A percentile compares a stretch with the other conserved stretches of the same genome.
phyloP scores from a whole-genome alignment of 2,329 filamentous ascomycete genomes.

The Neoarthrinium moseri region DNA sequence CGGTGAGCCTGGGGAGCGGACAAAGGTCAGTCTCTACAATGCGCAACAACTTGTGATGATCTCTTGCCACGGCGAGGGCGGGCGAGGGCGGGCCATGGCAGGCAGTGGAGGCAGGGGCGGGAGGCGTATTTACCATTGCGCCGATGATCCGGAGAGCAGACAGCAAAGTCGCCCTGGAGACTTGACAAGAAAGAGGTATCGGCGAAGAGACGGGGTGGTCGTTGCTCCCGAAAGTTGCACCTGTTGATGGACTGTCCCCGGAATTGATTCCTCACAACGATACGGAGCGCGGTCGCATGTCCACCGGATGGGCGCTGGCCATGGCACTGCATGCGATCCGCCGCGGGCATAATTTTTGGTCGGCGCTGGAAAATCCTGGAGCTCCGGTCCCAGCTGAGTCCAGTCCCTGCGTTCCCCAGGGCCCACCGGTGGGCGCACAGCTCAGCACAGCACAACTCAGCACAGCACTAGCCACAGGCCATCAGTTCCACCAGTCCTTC shows the following conservation, averaged over 20 bases:
- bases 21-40: background rate
- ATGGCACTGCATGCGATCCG: background rate
- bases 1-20: slow-evolving; percentile 74
- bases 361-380: slow-evolving; percentile 10
- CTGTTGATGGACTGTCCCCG: too few relatives aligned
- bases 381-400: too few relatives aligned
- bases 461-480: too few relatives aligned
- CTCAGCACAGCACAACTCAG: too few relatives aligned
- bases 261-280: background rate
- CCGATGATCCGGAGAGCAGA: slow-evolving; percentile 1
- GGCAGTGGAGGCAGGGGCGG: background rate
- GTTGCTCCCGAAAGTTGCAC: too few relatives aligned
- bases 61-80: background rate
- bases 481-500: too few relatives aligned
- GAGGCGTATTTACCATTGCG: slow-evolving; percentile 7
- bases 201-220: too few relatives aligned
- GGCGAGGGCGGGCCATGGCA: background rate
- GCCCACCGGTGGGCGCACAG: too few relatives aligned
- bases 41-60: background rate
- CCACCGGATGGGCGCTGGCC: too few relatives aligned
- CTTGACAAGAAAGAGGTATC: too few relatives aligned
- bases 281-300: slow-evolving; percentile 1
- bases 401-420: too few relatives aligned
- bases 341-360: slow-evolving; percentile 8
- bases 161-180: slow-evolving; percentile 1